phyloP scores from a whole-genome alignment of 2,329 filamentous ascomycete species.

The Aspergillus oerlinghausenensis region DNA sequence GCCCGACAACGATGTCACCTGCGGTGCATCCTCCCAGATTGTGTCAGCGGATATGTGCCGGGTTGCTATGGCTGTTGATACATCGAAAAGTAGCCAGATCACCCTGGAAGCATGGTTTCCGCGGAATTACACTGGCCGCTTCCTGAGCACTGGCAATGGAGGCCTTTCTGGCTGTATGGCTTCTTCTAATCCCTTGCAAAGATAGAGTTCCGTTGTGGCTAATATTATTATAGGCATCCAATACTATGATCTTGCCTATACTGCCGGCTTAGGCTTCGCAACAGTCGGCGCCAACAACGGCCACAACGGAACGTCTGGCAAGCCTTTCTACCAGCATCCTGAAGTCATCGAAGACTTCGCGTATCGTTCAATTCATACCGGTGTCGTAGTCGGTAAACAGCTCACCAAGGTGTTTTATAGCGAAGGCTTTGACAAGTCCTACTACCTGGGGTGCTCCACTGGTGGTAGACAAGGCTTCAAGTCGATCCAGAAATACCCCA shows the following conservation, averaged over 20 bases:
- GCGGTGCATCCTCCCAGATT: conserved; percentile 28
- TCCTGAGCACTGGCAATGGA: conserved; percentile 47
- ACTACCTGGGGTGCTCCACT: conserved; percentile 47
- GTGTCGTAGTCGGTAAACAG: conserved; percentile 37
- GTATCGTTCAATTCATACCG: conserved; percentile 42
- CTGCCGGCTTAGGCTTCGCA: conserved; percentile 41
- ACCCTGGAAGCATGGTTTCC: conserved; percentile 48
- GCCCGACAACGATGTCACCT: conserved; percentile 35
- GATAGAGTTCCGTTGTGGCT: not conserved
- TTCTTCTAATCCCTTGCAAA: not conserved
- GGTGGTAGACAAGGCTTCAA: conserved; percentile 48
- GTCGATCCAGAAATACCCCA: conserved; percentile 42
- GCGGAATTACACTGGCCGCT: conserved; percentile 42
- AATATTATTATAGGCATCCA: conserved; percentile 34
- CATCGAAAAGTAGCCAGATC: conserved; percentile 43
- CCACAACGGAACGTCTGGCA: conserved; percentile 46
- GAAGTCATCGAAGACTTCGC: conserved; percentile 48
- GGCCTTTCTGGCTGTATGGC: conserved; percentile 45
- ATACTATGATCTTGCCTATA: conserved; percentile 44
- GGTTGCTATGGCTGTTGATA: conserved; percentile 39
- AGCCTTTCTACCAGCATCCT: conserved; percentile 43
- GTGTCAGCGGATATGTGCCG: conserved; percentile 40
- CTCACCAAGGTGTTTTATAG: conserved; percentile 39
- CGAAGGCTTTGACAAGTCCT: conserved; percentile 39
- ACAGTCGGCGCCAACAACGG: conserved; percentile 48